Evolutionary conservation across 345 rosid species (phyloP).

Genomic region (Euclidium syriacum): DNA sequence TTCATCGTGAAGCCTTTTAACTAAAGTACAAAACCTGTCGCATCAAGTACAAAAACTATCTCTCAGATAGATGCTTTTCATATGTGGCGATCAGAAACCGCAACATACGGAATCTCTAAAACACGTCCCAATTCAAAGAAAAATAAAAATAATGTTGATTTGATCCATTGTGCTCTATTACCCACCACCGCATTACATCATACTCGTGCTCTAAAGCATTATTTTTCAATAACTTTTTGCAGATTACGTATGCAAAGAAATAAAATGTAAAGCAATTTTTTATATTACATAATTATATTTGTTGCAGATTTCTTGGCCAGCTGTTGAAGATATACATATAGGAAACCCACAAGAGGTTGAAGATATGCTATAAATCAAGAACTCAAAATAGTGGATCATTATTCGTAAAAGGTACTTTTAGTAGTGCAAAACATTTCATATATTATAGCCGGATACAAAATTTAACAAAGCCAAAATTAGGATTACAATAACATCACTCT

Average conservation of each 20-base stretch:
- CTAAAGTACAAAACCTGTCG: conserved; percentile 21
- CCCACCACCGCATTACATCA: conserved; percentile 30
- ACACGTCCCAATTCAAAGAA: conserved; percentile 16
- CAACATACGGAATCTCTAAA: conserved; percentile 23
- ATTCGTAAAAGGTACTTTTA: neutral
- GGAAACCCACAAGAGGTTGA: conserved; percentile 16
- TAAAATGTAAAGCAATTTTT: neutral
- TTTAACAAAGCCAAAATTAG: conserved; percentile 24
- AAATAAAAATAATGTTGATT: conserved; percentile 6
- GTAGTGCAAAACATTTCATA: conserved; percentile 21
- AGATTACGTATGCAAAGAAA: conserved; percentile 23
- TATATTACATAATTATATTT: neutral
- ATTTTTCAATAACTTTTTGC: neutral
- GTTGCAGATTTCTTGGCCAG: conserved; percentile 2
- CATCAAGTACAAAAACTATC: conserved; percentile 26
- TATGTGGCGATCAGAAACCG: conserved; percentile 34
- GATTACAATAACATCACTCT: conserved; percentile 19
- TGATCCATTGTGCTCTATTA: conserved; percentile 23
- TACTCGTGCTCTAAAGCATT: conserved; percentile 25
- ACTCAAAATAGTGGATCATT: neutral
- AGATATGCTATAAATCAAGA: conserved; percentile 4
- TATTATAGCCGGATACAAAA: conserved; percentile 24
- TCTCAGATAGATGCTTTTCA: conserved; percentile 15
- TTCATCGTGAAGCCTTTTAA: neutral
- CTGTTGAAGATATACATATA: conserved; percentile 6